Percentiles rank a stretch among this genome's conserved stretches.
Conservation (phyloP, 768 basidiomycete genomes). For the Chalciporus piperatus region DNA sequence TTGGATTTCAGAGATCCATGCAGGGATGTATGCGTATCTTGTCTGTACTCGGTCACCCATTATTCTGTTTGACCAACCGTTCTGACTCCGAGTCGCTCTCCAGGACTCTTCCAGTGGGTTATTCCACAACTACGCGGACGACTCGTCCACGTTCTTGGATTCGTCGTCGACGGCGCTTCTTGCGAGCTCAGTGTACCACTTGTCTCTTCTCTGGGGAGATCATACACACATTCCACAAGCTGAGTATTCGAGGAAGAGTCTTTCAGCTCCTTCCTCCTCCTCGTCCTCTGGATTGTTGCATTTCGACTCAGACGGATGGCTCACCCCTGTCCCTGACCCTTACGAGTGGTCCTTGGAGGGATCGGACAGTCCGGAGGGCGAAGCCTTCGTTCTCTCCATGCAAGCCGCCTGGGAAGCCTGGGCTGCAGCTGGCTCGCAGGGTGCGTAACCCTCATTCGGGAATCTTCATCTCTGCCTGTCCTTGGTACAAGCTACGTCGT, state of each 20-base stretch:
- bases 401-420: slow-evolving; percentile 77
- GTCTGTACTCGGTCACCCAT: slow-evolving; percentile 36
- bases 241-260: slow-evolving; percentile 49
- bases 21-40: slow-evolving; percentile 60
- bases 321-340: slow-evolving; percentile 76
- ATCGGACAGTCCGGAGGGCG: slow-evolving; percentile 62
- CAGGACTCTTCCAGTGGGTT: slow-evolving; percentile 13
- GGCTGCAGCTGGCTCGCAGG: slow-evolving; percentile 52
- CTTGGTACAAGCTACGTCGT: too few species aligned
- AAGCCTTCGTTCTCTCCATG: slow-evolving; percentile 78
- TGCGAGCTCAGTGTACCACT: slow-evolving; percentile 72
- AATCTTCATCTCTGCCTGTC: too few species aligned
- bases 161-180: slow-evolving; percentile 71
- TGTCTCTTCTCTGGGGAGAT: slow-evolving; percentile 52
- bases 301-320: slow-evolving; percentile 58
- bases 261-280: slow-evolving; percentile 32
- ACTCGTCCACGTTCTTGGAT: slow-evolving; percentile 62
- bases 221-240: slow-evolving; percentile 54
- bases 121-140: slow-evolving; percentile 73
- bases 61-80: neutral
- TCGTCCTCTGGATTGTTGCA: slow-evolving; percentile 35
- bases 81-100: too few species aligned
- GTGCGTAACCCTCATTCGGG: slow-evolving; percentile 25
- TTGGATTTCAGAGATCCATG: slow-evolving; percentile 76
- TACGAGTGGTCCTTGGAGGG: slow-evolving; percentile 48